These are phyloP conservation scores for Kodamaea anthophila DNA, from an alignment of 1,139 yeast species.

Conservation along the genomic window DNA sequence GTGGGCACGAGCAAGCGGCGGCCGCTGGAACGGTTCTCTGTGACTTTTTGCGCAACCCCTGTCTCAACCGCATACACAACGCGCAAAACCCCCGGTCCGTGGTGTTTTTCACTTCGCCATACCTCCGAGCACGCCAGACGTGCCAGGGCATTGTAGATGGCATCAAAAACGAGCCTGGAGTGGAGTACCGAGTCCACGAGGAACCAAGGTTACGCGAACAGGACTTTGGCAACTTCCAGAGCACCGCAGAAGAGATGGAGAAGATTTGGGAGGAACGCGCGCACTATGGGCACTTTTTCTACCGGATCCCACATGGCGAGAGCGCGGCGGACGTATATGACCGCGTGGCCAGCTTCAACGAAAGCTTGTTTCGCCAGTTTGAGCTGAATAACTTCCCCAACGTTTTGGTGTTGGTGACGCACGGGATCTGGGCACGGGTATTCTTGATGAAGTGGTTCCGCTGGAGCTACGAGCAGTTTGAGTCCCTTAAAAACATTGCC, in stretches of 20 bases:
- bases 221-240: slow-evolving; percentile 90
- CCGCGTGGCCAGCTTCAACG: slow-evolving; percentile 84
- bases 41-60: slow-evolving; percentile 41
- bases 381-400: slow-evolving; percentile 60
- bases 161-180: slow-evolving; percentile 44
- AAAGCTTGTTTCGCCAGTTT: slow-evolving; percentile 76
- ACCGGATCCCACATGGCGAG: slow-evolving; percentile 87
- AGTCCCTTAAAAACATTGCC: slow-evolving; percentile 70
- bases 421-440: slow-evolving; percentile 91
- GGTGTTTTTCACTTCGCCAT: slow-evolving; percentile 78
- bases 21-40: slow-evolving; percentile 60
- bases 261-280: slow-evolving; percentile 76
- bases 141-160: slow-evolving; percentile 61
- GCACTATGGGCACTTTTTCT: slow-evolving; percentile 86
- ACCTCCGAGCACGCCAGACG: slow-evolving; percentile 75
- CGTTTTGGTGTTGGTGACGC: slow-evolving; percentile 78
- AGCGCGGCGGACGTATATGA: slow-evolving; percentile 95
- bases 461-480: slow-evolving; percentile 88
- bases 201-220: slow-evolving; percentile 92
- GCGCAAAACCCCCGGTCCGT: slow-evolving; percentile 26
- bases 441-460: slow-evolving; percentile 90
- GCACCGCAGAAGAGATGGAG: slow-evolving; percentile 71
- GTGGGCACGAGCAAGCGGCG: slow-evolving; percentile 63
- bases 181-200: slow-evolving; percentile 55
- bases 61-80: slow-evolving; percentile 27